Base-by-base conservation (phyloP, 176 grass and related monocot species). In the Leersia perrieri region DNA sequence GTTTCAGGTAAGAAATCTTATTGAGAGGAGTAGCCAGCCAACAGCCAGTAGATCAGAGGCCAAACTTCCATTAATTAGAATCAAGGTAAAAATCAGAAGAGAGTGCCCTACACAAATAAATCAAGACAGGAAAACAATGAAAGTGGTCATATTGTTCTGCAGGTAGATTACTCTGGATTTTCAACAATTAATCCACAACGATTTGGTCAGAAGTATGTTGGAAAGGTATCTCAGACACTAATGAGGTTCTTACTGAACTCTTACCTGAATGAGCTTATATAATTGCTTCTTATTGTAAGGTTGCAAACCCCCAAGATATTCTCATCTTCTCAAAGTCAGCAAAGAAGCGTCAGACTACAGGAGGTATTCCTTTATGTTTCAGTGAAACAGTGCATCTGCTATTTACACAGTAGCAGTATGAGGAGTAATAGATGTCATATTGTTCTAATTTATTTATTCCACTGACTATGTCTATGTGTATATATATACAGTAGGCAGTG, bases 251-350 rank as follows among this genome's bases (percentile, higher is more conserved):
- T 66, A 65, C 51, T 73, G 11, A 61, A 55, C 55, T 76, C 27
- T 25, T 67, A 42, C 10, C 44, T 89, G 60, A 58, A 55, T 80
- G 51, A 66, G 42, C 41, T 82, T 85, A 49, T 78, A 76, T 85
- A 23, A 22, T 74, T 25, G 18, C 5, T 86, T 81, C 53, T 60
- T 58, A 36, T 84, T 84, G 31, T 86, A 90, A 98, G 96, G 96
- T 98, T 86, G 96, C 92, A 57, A 98, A 98, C 85, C 96, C 96
- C 74, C 90, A 98, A 84, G 92, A 98, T 74, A 98, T 98, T 79
- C 90, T 98, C 60, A 95, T 95, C 80, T 95, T 98, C 57, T 98
- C 96, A 72, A 98, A 95, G 83, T 85, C 92, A 63, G 81, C 88
- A 76, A 98, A 95, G 82, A 91, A 89, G 51, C 87, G 84, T 25